Conservation (phyloP, 2,329 filamentous ascomycete genomes). For the Fusarium chuoi region DNA sequence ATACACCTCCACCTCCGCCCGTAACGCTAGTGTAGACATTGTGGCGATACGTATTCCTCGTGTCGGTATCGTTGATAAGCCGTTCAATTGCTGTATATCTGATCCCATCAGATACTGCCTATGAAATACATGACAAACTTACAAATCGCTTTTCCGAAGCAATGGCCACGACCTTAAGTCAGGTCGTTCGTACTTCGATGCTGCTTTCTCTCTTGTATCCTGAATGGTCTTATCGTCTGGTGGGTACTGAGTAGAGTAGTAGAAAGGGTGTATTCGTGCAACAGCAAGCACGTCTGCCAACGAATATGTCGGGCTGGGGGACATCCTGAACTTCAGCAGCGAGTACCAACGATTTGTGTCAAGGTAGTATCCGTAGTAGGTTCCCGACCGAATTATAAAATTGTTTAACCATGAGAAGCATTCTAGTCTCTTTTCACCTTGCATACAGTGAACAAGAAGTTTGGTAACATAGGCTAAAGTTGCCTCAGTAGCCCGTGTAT, state of each 20-base stretch:
- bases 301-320: constrained; percentile 6
- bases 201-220: constrained; percentile 4
- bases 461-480: not conserved
- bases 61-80: constrained; percentile 48
- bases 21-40: constrained; percentile 54
- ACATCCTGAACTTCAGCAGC: not conserved
- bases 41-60: constrained; percentile 51
- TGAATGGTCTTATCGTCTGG: constrained; percentile 31
- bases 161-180: constrained; percentile 25
- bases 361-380: rapidly evolving
- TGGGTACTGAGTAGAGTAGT: constrained; percentile 46
- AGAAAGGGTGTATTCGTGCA: constrained; percentile 51
- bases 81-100: constrained; percentile 51
- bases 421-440: not conserved
- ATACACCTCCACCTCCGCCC: constrained; percentile 50
- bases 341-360: not conserved
- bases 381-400: not conserved
- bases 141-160: constrained; percentile 40
- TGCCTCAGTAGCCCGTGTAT: rapidly evolving
- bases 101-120: not conserved
- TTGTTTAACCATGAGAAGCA: rapidly evolving
- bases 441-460: rapidly evolving
- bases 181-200: not conserved
- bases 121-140: not conserved
- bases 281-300: constrained; percentile 49